Conservation (phyloP, 176 grass and related monocot genomes). For the Carex myosuroides region DNA sequence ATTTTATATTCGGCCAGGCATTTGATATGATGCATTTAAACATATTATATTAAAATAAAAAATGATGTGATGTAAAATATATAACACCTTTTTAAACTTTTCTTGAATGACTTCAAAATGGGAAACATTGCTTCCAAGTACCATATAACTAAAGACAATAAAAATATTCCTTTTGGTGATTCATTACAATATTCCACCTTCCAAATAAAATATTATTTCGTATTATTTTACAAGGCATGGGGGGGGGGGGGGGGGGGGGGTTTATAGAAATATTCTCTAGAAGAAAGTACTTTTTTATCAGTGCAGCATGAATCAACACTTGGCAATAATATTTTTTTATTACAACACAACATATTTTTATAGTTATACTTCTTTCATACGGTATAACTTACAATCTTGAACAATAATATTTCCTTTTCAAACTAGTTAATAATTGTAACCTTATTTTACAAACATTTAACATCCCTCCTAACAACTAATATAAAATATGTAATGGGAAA, state of each 20-base stretch:
- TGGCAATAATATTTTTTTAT: neutral
- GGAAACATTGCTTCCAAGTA: neutral
- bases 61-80: neutral
- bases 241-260: too few species aligned
- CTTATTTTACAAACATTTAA: neutral
- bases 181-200: neutral
- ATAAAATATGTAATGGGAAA: neutral
- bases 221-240: neutral
- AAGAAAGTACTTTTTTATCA: neutral
- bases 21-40: neutral
- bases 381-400: neutral
- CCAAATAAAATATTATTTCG: neutral
- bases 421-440: neutral
- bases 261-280: neutral
- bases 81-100: neutral
- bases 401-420: neutral
- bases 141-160: neutral
- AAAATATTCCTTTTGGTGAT: neutral
- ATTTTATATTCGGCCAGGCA: neutral
- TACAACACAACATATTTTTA: neutral
- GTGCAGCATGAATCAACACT: neutral
- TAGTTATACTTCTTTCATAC: neutral
- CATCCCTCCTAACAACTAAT: neutral
- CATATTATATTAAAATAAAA: neutral
- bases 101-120: neutral